Evolutionary conservation across 2,329 filamentous ascomycete species (phyloP), one percentile per base, ranked within the genome.

Genomic region (Dactylonectria estremocensis): DNA sequence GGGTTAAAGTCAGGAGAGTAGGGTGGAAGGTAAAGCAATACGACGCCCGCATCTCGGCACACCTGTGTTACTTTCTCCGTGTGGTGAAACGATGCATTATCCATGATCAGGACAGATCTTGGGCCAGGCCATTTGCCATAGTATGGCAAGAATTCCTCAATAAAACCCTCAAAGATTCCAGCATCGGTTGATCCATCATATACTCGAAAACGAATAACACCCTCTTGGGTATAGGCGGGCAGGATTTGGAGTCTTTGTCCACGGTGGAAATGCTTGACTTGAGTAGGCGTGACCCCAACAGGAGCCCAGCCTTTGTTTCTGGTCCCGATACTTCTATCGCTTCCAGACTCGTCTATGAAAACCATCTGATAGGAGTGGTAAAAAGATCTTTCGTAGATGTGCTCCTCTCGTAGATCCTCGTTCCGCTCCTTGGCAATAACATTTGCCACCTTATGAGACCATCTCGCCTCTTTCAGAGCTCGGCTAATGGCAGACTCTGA

Each of bases 61-160:
- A n/a, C n/a, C n/a, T n/a, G n/a, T n/a, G n/a, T n/a, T n/a, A n/a
- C 73, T 22, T 66, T 67, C 8, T 73, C 69, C 48, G 67, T 76
- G 35, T 70, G 64, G 69, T 81, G 75, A 56, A 77, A 77, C 16
- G 77, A 78, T 14, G 76, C 76, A 69, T 80, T 81, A 63, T 81
- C 79, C 70, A 81, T 80, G 8, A 80, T 67, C 5, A 81, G 70
- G 13, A 82, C 77, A n/a, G 78, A 81, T 54, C 78, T 79, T 35
- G 73, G 76, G 67, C 80, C 74, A 31, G 76, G 79, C 64, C 69
- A 81, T 64, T 63, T 74, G 24, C 77, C 70, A 65, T 76, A 81
- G 48, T 74, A 33, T 3, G 13, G 50, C 50, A 53, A 18, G 8
- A 10, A 10, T 10, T 35, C 31, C 31, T 35, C 31, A 35, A 35